A percentile compares a stretch with the other conserved stretches of the same genome.
These are phyloP conservation scores for Syncephalastrum contaminatum DNA, from an alignment of 371 early-diverging fungal species.

Conservation along the genomic window DNA sequence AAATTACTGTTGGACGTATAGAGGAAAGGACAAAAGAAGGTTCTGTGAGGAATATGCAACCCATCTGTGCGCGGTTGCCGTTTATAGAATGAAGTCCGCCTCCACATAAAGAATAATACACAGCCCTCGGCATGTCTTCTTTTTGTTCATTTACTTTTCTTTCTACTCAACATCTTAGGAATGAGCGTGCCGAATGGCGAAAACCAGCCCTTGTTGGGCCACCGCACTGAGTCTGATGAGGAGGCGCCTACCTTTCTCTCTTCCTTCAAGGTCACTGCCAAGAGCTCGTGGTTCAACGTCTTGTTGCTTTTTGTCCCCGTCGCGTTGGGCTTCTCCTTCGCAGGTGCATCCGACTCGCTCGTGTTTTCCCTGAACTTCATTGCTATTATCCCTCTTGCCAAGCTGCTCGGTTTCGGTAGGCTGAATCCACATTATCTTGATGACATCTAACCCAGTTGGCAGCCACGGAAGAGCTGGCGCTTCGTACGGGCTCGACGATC, in stretches of 20 bases:
- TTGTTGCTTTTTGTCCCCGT: constrained; percentile 77
- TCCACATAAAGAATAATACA: no score
- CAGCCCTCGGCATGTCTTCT: background rate
- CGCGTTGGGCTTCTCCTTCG: constrained; percentile 63
- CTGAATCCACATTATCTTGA: background rate
- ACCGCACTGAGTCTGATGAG: background rate
- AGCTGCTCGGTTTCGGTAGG: constrained; percentile 49
- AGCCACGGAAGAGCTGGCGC: constrained; percentile 47
- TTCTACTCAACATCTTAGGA: background rate
- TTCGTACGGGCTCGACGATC: constrained; percentile 37
- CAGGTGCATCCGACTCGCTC: constrained; percentile 55
- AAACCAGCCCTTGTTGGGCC: constrained; percentile 12
- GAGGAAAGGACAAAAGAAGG: no score
- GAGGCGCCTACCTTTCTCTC: constrained; percentile 30
- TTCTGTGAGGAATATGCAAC: no score
- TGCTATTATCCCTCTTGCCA: constrained; percentile 88
- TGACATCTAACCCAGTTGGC: background rate
- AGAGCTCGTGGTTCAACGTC: constrained; percentile 60
- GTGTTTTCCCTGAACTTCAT: constrained; percentile 84
- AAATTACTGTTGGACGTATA: no score
- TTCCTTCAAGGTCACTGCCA: constrained; percentile 29
- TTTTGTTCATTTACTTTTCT: background rate
- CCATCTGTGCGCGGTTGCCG: no score
- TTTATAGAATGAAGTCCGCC: no score
- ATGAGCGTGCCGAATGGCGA: constrained; percentile 2